phyloP scores from a whole-genome alignment of 768 basidiomycete species.

The Amanita pseudoporphyria region DNA sequence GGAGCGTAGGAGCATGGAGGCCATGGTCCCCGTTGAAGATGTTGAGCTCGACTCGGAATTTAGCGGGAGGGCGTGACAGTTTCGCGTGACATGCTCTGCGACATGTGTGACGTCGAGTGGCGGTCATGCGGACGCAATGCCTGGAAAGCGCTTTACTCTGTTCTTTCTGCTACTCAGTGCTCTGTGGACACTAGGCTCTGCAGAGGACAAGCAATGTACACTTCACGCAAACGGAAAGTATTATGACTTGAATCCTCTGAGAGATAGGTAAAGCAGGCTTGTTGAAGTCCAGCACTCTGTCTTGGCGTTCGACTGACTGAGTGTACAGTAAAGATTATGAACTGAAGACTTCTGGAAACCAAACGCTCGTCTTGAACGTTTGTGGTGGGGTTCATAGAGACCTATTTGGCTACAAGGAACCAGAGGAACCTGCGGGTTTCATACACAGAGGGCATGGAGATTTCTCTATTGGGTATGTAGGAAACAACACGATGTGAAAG shows the following conservation, averaged over 20 bases:
- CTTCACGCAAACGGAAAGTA: conserved; percentile 43
- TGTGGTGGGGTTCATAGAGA: conserved; percentile 51
- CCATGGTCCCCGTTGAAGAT: conserved; percentile 37
- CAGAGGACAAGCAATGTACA: conserved; percentile 55
- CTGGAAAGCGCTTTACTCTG: conserved; percentile 2
- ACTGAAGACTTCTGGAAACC: conserved; percentile 36
- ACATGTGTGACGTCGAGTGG: conserved; percentile 15
- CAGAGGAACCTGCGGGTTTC: conserved; percentile 51
- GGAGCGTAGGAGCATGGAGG: conserved; percentile 56
- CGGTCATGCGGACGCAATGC: not conserved
- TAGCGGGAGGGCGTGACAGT: conserved; percentile 24
- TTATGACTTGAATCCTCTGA: conserved; percentile 60
- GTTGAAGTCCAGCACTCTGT: not conserved
- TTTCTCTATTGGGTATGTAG: conserved; percentile 60
- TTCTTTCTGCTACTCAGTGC: conserved; percentile 7
- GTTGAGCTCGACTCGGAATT: conserved; percentile 24
- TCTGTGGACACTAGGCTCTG: conserved; percentile 10
- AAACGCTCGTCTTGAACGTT: conserved; percentile 48
- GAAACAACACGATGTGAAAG: not conserved
- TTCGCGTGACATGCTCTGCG: not conserved
- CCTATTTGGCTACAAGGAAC: conserved; percentile 43
- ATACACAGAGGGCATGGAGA: conserved; percentile 53
- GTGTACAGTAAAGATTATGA: conserved; percentile 52
- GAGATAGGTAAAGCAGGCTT: conserved; percentile 34
- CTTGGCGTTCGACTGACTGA: conserved; percentile 7